Evolutionary conservation across 495 filamentous ascomycete genomes (phyloP).

Genomic region (Neurospora sp.): DNA sequence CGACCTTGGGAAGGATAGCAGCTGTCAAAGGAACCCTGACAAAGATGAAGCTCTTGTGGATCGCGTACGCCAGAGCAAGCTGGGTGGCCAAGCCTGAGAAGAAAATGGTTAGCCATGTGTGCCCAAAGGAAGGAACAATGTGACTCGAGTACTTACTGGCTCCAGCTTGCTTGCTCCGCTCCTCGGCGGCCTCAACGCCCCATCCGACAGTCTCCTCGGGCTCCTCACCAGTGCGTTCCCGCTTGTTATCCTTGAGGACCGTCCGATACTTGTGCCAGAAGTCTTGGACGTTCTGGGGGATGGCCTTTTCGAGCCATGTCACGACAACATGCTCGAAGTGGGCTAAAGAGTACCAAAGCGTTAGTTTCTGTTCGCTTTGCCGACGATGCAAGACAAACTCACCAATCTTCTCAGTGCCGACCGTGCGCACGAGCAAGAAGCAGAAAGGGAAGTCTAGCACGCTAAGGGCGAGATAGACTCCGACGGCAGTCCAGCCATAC

Average conservation of each 20-base stretch:
- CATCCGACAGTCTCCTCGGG: slow-evolving; percentile 33
- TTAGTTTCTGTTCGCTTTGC: slow-evolving; percentile 5
- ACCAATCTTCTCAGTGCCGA: slow-evolving; percentile 82
- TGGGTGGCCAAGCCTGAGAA: slow-evolving; percentile 55
- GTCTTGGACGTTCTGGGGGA: slow-evolving; percentile 40
- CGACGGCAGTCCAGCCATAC: slow-evolving; percentile 91
- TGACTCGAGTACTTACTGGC: slow-evolving; percentile 38
- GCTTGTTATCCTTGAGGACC: slow-evolving; percentile 23
- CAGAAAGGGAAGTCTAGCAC: slow-evolving; percentile 93
- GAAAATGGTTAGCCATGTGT: not conserved
- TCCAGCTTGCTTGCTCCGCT: slow-evolving; percentile 32
- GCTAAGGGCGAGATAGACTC: slow-evolving; percentile 74
- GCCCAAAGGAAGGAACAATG: not conserved
- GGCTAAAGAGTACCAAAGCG: slow-evolving; percentile 17
- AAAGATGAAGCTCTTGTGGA: slow-evolving; percentile 98
- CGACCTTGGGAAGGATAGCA: slow-evolving; percentile 83
- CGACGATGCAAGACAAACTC: slow-evolving; percentile 4
- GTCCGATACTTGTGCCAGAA: slow-evolving; percentile 32
- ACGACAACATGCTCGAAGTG: slow-evolving; percentile 41
- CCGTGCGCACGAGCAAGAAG: slow-evolving; percentile 70
- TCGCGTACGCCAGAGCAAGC: slow-evolving; percentile 85
- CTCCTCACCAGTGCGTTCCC: slow-evolving; percentile 17
- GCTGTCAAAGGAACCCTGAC: slow-evolving; percentile 82
- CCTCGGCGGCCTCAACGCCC: slow-evolving; percentile 43
- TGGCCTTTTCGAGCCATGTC: slow-evolving; percentile 33